These are phyloP conservation scores for Phytophthora litchii DNA, from an alignment of 352 stramenopile species.

Conservation along the genomic window DNA sequence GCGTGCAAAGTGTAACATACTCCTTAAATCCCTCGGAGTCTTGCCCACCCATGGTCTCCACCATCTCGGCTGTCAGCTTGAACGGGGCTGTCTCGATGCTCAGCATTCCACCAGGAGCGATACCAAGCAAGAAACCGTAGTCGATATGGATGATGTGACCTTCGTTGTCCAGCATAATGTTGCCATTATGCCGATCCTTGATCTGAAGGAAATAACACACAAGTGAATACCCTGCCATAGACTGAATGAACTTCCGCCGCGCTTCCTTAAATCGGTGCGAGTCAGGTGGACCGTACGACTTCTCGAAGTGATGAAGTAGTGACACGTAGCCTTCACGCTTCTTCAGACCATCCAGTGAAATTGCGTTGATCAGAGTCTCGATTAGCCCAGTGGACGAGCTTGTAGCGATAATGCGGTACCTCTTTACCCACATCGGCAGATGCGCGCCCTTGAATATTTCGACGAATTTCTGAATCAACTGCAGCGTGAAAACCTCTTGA, in stretches of 20 bases:
- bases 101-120: slow-evolving; percentile 98
- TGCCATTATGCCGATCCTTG: slow-evolving; percentile 99
- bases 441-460: slow-evolving; percentile 96
- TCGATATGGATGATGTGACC: slow-evolving; percentile 99
- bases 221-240: slow-evolving; percentile 97
- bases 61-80: slow-evolving; percentile 99
- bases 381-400: slow-evolving; percentile 96
- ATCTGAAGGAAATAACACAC: slow-evolving; percentile 99
- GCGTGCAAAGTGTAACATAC: slow-evolving; percentile 97
- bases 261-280: slow-evolving; percentile 91
- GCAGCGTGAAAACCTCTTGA: slow-evolving; percentile 99
- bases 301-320: slow-evolving; percentile 95
- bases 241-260: slow-evolving; percentile 96
- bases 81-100: slow-evolving; percentile 99
- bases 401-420: slow-evolving; percentile 98
- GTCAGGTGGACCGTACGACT: slow-evolving; percentile 92
- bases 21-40: slow-evolving; percentile 94
- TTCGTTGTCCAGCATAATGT: slow-evolving; percentile 99
- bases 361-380: slow-evolving; percentile 96
- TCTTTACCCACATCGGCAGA: slow-evolving; percentile 95
- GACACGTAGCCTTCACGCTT: slow-evolving; percentile 95
- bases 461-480: slow-evolving; percentile 97
- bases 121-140: slow-evolving; percentile 99
- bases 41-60: slow-evolving; percentile 96
- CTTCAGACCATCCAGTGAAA: slow-evolving; percentile 98